Evolutionary conservation across 2,329 filamentous ascomycete species (phyloP).

Genomic region (Coniochaeta sp.): DNA sequence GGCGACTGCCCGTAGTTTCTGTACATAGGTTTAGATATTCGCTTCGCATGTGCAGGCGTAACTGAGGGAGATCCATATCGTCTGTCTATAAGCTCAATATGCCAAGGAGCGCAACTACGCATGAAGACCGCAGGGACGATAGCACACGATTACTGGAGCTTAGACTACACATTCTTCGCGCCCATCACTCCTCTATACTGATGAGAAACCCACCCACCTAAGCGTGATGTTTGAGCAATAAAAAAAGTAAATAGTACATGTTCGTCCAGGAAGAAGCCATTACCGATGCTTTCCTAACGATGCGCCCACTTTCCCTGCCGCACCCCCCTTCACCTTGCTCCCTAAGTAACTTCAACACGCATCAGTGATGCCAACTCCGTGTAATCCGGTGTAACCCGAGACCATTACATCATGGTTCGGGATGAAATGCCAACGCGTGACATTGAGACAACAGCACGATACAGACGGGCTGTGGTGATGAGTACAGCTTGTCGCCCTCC

Average conservation of each 20-base stretch:
- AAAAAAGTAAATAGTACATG: conserved; percentile 39
- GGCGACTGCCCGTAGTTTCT: neutral
- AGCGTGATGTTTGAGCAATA: neutral
- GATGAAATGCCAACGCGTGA: neutral
- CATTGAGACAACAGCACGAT: conserved; percentile 7
- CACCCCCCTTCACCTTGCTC: neutral
- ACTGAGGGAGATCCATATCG: too few relatives aligned
- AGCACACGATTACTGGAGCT: conserved; percentile 19
- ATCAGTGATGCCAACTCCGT: conserved; percentile 1
- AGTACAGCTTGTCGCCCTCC: conserved; percentile 26
- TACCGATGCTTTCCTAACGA: conserved; percentile 13
- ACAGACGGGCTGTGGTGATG: conserved; percentile 12
- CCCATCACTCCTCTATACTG: conserved; percentile 38
- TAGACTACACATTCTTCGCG: conserved; percentile 31
- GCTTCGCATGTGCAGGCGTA: neutral
- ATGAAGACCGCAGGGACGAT: conserved; percentile 13
- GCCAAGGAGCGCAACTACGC: neutral
- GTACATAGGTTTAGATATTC: neutral
- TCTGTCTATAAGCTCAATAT: neutral
- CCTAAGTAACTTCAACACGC: neutral
- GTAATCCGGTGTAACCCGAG: neutral
- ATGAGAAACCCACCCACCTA: conserved; percentile 18
- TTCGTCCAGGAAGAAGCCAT: conserved; percentile 24
- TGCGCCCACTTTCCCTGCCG: conserved; percentile 10
- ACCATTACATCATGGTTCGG: neutral